phyloP scores from a whole-genome alignment of 805 yeast genomes.

The Dipodascopsis uninucleata region DNA sequence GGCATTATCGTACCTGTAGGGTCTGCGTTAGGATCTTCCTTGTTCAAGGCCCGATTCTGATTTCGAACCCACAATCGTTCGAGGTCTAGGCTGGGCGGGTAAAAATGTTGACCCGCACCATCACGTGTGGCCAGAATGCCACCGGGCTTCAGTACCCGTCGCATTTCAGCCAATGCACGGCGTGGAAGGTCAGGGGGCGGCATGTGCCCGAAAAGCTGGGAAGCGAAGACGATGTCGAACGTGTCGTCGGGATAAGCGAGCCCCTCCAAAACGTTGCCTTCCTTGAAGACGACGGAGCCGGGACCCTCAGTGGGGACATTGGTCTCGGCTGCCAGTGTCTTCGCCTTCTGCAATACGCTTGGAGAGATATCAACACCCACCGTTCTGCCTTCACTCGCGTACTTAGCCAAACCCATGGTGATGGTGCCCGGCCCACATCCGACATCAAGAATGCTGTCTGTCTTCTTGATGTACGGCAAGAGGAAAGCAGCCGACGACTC shows the following conservation, averaged over 20 bases:
- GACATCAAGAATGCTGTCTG: slow-evolving; percentile 39
- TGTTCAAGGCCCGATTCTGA: too few relatives aligned
- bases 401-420: slow-evolving; percentile 38
- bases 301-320: slow-evolving; percentile 6
- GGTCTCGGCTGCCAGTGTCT: slow-evolving; percentile 16
- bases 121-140: slow-evolving; percentile 40
- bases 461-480: slow-evolving; percentile 34
- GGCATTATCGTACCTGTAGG: too few relatives aligned
- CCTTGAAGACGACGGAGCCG: slow-evolving; percentile 31
- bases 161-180: slow-evolving; percentile 39
- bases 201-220: slow-evolving; percentile 42
- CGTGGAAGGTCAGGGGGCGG: slow-evolving; percentile 33
- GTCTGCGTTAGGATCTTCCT: too few relatives aligned
- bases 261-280: slow-evolving; percentile 35
- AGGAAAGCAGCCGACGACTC: slow-evolving; percentile 34
- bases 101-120: slow-evolving; percentile 27
- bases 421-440: slow-evolving; percentile 47
- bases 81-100: background rate
- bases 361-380: slow-evolving; percentile 38
- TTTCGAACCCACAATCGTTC: background rate
- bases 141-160: slow-evolving; percentile 38
- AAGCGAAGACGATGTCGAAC: slow-evolving; percentile 42
- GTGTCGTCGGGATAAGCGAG: slow-evolving; percentile 39
- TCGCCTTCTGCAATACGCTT: slow-evolving; percentile 36
- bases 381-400: slow-evolving; percentile 35